Evolutionary conservation across 176 grass and related monocot species (phyloP).

Genomic region (Typha latifolia): DNA sequence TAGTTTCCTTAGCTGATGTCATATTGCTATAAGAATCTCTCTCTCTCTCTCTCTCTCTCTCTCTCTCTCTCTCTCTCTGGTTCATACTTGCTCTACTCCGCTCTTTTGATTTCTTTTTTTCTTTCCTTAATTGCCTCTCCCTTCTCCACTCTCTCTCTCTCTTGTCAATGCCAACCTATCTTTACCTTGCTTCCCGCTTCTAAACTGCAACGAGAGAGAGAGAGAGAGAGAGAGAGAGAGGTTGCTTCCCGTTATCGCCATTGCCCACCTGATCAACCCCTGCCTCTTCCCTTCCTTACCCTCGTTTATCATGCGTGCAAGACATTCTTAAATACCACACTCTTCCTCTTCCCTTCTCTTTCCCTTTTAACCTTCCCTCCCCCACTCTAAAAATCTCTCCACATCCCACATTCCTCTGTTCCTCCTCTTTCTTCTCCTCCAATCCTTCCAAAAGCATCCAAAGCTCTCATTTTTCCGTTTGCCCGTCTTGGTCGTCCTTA

Average conservation of each 20-base stretch:
- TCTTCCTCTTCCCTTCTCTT: conserved; percentile 4
- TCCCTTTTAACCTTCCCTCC: conserved; percentile 10
- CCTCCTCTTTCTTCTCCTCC: conserved; percentile 13
- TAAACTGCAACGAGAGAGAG: conserved; percentile 16
- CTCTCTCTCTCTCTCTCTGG: conserved; percentile 7
- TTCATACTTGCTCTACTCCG: not conserved
- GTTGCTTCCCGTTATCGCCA: conserved; percentile 61
- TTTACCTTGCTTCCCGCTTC: conserved; percentile 24
- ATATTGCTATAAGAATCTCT: not conserved
- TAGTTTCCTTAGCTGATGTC: too few species aligned
- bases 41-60: not conserved
- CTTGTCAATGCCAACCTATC: too few species aligned
- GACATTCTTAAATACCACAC: conserved; percentile 35
- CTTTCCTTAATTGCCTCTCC: too few species aligned
- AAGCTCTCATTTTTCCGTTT: not conserved
- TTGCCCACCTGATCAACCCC: conserved; percentile 25
- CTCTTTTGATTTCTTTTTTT: not conserved
- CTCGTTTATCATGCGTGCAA: conserved; percentile 79
- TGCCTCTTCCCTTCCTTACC: not conserved
- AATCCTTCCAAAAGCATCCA: conserved; percentile 13
- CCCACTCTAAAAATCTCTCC: conserved; percentile 6
- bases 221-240: conserved; percentile 3
- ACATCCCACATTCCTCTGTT: too few species aligned
- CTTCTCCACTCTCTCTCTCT: too few species aligned
- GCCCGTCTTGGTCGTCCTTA: not conserved